Evolutionary conservation across 129 eudicot genomes (phyloP), one percentile per base, ranked within the genome.

Genomic region (Helianthus annuus): DNA sequence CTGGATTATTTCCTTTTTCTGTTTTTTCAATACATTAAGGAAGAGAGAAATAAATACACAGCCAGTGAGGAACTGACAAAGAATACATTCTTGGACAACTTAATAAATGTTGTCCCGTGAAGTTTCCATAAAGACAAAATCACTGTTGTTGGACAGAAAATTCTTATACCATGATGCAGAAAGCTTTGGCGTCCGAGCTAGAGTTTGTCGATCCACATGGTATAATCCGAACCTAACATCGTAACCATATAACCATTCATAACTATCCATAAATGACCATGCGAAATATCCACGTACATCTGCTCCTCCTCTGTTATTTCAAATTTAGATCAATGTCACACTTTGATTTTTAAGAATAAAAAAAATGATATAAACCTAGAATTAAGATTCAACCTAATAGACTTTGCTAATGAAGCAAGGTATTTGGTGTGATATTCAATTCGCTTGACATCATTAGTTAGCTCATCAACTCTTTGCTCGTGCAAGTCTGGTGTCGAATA

Each of bases 261-360:
- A 89, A 70, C 77, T 78, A 58, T 85, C 98, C 89, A 92, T 83
- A 72, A 88, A 77, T 14, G 84, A 81, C 97, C 97, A 87, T 46
- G 72, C 48, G 6, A 92, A 89, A 76, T 89, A 89, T 2, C 98
- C 96, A 2, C 88, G 85, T 22, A 92, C 96, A 68, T 92, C 83
- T 3, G 95, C 95, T 15, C 95, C 98, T 29, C 51, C 77, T 76
- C 96, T 89, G 72, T 69, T 34, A 56, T 32, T 65, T 12, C 5
- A 39, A 39, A 51, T 46, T 55, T 12, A 16, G 4, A 57, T 12
- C 42, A 67, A 13, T 6, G 42, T 36, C 22, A 17, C 24, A 29
- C 22, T 36, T 2, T 10, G 45, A 13, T 13, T 34, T 39, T 55
- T 32, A 10, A 60, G 46, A 11, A 67, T 10, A 57, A 76, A 2